A percentile compares a stretch with the other conserved stretches of the same genome.
Conservation (phyloP, 2,329 filamentous ascomycete genomes). For the Aspergillus fumigatus region DNA sequence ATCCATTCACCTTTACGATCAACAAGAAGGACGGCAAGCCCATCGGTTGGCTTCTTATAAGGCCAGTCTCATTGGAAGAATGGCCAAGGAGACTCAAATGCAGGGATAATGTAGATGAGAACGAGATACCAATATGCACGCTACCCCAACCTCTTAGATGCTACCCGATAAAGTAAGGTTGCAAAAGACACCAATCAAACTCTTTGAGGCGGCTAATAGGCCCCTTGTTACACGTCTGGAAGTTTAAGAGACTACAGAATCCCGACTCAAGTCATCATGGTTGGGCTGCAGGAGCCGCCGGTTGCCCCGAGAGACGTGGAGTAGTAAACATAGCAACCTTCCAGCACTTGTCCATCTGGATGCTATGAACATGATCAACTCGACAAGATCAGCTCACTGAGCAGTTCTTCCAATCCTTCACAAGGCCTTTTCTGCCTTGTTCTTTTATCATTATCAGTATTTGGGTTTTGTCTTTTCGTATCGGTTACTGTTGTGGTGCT, state of each 20-base stretch:
- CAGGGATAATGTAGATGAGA: background rate
- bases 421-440: conserved; percentile 1
- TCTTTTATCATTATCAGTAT: conserved; percentile 6
- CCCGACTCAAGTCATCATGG: background rate
- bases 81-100: background rate
- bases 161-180: background rate
- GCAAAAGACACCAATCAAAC: background rate
- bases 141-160: background rate
- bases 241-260: background rate
- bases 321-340: conserved; percentile 20
- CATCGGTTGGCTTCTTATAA: background rate
- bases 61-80: background rate
- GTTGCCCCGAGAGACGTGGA: conserved; percentile 28
- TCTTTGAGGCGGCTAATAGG: background rate
- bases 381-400: conserved; percentile 17
- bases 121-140: background rate
- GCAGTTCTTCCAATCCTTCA: conserved; percentile 8
- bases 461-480: background rate
- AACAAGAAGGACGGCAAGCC: background rate
- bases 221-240: background rate
- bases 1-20: background rate
- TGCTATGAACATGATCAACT: conserved; percentile 15
- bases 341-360: conserved; percentile 13
- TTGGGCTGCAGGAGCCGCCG: conserved; percentile 5
- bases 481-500: background rate